Evolutionary conservation across 106 monocot genomes (phyloP), one percentile per base, ranked within the genome.

Genomic region (Apostasia shenzhenica): DNA sequence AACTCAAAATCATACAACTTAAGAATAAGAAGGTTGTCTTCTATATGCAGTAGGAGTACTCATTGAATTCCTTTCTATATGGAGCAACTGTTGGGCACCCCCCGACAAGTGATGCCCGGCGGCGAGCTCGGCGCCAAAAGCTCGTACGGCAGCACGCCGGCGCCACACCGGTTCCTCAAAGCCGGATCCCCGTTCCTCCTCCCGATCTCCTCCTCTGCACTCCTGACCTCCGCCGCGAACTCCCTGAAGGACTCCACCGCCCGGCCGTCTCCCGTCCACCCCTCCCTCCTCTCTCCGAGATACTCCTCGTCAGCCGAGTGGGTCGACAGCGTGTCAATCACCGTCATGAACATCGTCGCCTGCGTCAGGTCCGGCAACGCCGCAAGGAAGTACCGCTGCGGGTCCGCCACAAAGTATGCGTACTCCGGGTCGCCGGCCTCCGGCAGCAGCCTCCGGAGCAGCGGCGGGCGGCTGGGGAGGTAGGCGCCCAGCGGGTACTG

Each of bases 401-500:
- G 99, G 62, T 88, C 81, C 1, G 78, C 65, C 9, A 81, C 8
- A 57, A 99, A 82, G 78, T 77, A 66, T 13, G 70, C 66, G 76
- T 79, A 87, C 66, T 99, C 99, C 1, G 93, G 90, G 57, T 93
- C 90, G 6, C 73, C 77, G 54, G 70, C 74, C 9, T 63, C 74
- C n/a, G 99, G 99, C 42, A 99, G 39, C 8, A 90, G 82, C 41
- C 93, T 63, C n/a, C 99, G 90, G 69, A 90, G 83, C 46, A 99
- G 49, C 8, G 99, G 87, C 10, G 99, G 99, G n/a, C 99, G 84
- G 81, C 82, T 89, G n/a, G 99, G 99, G 51, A 99, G 62, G 89
- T 99, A 99, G 3, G 93, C 99, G 8, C 99, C 99, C 2, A 90
- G 75, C 8, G 92, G 99, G 74, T 99, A 99, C 72, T 99, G 99